Conservation (phyloP, 164 flowering plant genomes). For the Annona squamosa region DNA sequence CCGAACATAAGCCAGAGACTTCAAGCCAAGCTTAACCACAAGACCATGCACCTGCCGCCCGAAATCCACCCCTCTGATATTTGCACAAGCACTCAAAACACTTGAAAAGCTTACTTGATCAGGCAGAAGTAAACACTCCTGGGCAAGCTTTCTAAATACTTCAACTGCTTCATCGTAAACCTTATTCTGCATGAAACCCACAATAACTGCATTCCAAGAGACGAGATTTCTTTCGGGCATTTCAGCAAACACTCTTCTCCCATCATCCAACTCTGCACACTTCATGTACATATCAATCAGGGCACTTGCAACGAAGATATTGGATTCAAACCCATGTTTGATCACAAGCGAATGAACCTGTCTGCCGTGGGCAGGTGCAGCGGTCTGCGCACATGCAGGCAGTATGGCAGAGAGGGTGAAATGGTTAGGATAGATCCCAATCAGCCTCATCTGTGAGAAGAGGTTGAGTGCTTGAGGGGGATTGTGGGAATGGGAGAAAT, state of each 20-base stretch:
- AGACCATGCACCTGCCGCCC: conserved; percentile 52
- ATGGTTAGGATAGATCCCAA: conserved; percentile 39
- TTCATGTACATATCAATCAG: conserved; percentile 53
- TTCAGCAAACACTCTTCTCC: conserved; percentile 45
- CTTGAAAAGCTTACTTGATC: conserved; percentile 51
- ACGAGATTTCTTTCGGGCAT: conserved; percentile 55
- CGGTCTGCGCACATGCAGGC: conserved; percentile 36
- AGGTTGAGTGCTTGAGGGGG: conserved; percentile 32
- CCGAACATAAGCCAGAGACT: conserved; percentile 21
- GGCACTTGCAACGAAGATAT: conserved; percentile 42
- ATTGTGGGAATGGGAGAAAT: conserved; percentile 25
- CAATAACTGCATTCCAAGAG: conserved; percentile 63
- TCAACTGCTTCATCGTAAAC: conserved; percentile 27
- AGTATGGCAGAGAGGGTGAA: conserved; percentile 52
- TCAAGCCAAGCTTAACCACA: conserved; percentile 32
- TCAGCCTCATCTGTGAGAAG: conserved; percentile 36
- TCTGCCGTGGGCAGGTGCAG: conserved; percentile 22
- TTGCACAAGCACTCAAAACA: conserved; percentile 44
- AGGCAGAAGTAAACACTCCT: conserved; percentile 13
- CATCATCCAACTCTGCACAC: conserved; percentile 26
- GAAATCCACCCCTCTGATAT: conserved; percentile 20
- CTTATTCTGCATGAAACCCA: conserved; percentile 37
- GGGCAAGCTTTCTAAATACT: conserved; percentile 25
- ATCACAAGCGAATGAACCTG: conserved; percentile 40
- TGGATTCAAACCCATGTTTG: conserved; percentile 36